Evolutionary conservation across 2,329 filamentous ascomycete species (phyloP), one percentile per base, ranked within the genome.

Genomic region (Colletotrichum chrysophilum): DNA sequence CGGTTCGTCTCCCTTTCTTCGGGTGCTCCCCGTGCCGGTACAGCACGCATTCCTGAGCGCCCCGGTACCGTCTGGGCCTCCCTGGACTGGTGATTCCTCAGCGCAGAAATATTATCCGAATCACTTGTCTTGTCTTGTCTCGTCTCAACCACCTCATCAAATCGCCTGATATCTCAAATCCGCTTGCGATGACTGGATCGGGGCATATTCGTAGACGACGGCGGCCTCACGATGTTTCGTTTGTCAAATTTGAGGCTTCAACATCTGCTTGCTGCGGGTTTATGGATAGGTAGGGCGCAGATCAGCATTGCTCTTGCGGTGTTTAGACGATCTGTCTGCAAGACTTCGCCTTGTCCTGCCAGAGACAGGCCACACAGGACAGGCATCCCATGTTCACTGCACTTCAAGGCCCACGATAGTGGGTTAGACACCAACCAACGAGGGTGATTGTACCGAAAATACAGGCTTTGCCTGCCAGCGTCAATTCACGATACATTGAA

Each of bases 1-100:
- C 43, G 5, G 43, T 65, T 48, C 52, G 21, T 75, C 30, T 75
- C 68, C 66, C 71, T 64, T 69, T 66, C 28, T 26, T 71, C 68
- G 68, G 72, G 5, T 66, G 36, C 24, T 38, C 30, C 36, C 52
- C 52, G 55, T 66, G 24, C 72, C 72, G 72, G 26, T 1, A 36
- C 65, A 21, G 30, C 16, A 67, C 30, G 18, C 72, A 75, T 71
- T 66, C 72, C 36, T 36, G 9, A 13, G 8, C 4, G 26, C 3
- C 26, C n/a, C 55, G 43, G 60, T 21, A 52, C n/a, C 67, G 60
- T 12, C 30, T 64, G 30, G 34, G 14, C 13, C 38, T 32, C 32
- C 56, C 58, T 38, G 18, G 9, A 21, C 4, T n/a, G 18, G 8
- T 55, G 65, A 73, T 73, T 38, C 43, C 56, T 61, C 34, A 55